Percentiles rank a stretch among this genome's conserved stretches.
These are phyloP conservation scores for Hortaea werneckii DNA, from an alignment of 2,329 filamentous ascomycete genomes.

Conservation along the genomic window DNA sequence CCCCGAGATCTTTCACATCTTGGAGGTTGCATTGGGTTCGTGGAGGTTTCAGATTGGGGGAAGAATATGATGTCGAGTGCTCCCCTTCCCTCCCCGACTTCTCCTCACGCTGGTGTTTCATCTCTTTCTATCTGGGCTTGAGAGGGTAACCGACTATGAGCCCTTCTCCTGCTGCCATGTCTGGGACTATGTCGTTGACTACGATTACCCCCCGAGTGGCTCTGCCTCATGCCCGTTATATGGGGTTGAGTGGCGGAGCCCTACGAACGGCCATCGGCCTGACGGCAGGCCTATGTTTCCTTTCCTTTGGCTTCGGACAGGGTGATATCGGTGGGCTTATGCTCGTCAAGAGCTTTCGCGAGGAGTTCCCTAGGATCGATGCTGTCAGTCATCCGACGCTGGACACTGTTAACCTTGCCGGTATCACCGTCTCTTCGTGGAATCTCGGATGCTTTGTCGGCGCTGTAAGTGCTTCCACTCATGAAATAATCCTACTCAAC, in stretches of 20 bases:
- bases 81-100: too few species aligned
- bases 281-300: conserved; percentile 12
- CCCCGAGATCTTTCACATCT: too few species aligned
- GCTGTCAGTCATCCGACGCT: conserved; percentile 26
- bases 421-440: conserved; percentile 29
- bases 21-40: too few species aligned
- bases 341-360: conserved; percentile 53
- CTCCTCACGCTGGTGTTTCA: too few species aligned
- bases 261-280: conserved; percentile 13
- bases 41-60: too few species aligned
- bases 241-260: conserved; percentile 11
- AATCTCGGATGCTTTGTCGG: conserved; percentile 37
- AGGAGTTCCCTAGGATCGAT: conserved; percentile 32
- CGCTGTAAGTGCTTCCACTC: conserved; percentile 14
- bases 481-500: too few species aligned
- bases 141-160: too few species aligned
- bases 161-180: too few species aligned
- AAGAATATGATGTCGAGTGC: too few species aligned
- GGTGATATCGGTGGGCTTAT: conserved; percentile 42
- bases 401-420: conserved; percentile 29
- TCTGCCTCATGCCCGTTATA: conserved; percentile 7
- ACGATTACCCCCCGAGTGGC: too few species aligned
- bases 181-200: too few species aligned
- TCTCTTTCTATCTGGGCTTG: too few species aligned
- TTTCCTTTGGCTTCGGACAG: conserved; percentile 9